A percentile compares a stretch with the other conserved stretches of the same genome.
Evolutionary conservation across 768 basidiomycete genomes (phyloP).

Genomic region (Termitomyces sp.): DNA sequence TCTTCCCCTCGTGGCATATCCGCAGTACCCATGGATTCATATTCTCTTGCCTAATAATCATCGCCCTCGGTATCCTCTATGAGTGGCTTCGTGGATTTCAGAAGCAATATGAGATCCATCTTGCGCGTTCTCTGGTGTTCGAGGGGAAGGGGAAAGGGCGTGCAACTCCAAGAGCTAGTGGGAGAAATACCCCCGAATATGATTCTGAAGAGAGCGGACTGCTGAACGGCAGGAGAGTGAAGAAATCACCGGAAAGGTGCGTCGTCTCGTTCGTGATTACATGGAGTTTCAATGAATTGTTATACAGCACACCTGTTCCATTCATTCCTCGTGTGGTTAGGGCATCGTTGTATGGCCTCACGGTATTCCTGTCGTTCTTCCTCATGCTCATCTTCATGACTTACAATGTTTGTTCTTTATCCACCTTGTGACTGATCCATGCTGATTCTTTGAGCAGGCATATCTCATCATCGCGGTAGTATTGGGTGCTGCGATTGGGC

Average conservation of each 20-base stretch:
- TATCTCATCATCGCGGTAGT: conserved; percentile 85
- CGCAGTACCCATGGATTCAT: conserved; percentile 51
- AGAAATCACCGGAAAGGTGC: conserved; percentile 39
- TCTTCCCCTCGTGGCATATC: conserved; percentile 80
- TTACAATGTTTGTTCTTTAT: conserved; percentile 69
- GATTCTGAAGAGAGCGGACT: conserved; percentile 51
- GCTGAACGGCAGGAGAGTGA: conserved; percentile 46
- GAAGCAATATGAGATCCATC: conserved; percentile 52
- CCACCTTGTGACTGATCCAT: conserved; percentile 7
- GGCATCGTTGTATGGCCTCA: conserved; percentile 69
- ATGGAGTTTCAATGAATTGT: neutral
- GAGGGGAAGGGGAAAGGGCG: conserved; percentile 47
- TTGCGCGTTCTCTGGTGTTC: conserved; percentile 45
- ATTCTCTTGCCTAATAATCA: conserved; percentile 63
- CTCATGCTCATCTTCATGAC: conserved; percentile 98
- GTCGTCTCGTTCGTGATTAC: conserved; percentile 15
- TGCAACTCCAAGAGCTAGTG: conserved; percentile 21
- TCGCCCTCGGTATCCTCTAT: conserved; percentile 67
- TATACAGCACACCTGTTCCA: conserved; percentile 48
- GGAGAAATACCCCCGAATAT: conserved; percentile 20
- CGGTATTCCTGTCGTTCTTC: conserved; percentile 81
- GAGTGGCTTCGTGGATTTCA: conserved; percentile 75
- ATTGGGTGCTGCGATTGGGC: conserved; percentile 77
- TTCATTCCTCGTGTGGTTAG: conserved; percentile 49
- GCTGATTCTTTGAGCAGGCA: conserved; percentile 44